phyloP scores from a whole-genome alignment of 441 rosid species.

The Kokia cookei region DNA sequence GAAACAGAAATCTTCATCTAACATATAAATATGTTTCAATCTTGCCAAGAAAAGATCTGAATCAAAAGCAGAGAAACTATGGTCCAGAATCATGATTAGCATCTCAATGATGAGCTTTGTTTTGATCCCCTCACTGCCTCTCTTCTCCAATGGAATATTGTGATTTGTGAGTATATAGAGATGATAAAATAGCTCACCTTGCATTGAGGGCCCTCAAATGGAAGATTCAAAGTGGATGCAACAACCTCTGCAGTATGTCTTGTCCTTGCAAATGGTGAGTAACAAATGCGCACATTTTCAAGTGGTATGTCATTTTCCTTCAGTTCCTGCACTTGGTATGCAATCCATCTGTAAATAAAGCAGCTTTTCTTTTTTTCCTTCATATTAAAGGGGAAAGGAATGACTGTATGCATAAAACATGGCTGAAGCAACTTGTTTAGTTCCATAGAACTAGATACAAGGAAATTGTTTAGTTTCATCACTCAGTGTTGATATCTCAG shows the following conservation, averaged over 20 bases:
- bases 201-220: constrained; percentile 74
- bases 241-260: constrained; percentile 72
- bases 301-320: constrained; percentile 44
- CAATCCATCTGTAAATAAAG: neutral
- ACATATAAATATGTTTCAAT: neutral
- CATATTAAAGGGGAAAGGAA: neutral
- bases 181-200: constrained; percentile 36
- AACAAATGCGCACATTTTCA: constrained; percentile 70
- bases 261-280: constrained; percentile 89
- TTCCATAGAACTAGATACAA: too few relatives aligned
- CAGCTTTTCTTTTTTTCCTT: neutral
- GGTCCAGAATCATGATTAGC: neutral
- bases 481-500: neutral
- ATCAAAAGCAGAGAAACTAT: neutral
- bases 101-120: neutral
- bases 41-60: neutral
- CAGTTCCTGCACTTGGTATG: constrained; percentile 46
- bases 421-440: neutral
- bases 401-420: neutral
- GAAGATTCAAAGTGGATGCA: constrained; percentile 60
- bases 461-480: too few relatives aligned
- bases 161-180: neutral
- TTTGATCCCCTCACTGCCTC: neutral
- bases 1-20: neutral
- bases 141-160: neutral